Evolutionary conservation across 2,329 filamentous ascomycete genomes (phyloP).

Genomic region (Apiospora arundinis): DNA sequence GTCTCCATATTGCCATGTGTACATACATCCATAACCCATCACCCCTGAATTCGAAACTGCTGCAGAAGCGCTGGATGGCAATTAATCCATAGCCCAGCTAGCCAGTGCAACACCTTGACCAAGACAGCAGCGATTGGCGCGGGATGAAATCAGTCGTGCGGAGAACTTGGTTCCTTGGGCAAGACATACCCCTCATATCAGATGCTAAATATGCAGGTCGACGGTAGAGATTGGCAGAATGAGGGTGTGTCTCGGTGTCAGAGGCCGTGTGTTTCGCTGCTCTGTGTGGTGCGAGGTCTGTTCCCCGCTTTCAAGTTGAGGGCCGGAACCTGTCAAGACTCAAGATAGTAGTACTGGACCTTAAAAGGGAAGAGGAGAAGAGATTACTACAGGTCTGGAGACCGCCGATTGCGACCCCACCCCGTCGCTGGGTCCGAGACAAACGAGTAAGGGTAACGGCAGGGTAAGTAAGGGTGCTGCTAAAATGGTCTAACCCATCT

Average conservation of each 20-base stretch:
- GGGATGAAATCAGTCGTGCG: not conserved
- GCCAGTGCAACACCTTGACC: not conserved
- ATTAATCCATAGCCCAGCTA: not conserved
- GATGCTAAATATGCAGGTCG: slow-evolving; percentile 7
- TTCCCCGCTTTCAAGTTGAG: not conserved
- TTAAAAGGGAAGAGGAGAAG: not conserved
- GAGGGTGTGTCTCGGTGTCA: not conserved
- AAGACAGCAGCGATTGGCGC: slow-evolving; percentile 3
- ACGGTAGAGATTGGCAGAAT: not conserved
- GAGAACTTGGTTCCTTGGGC: not conserved
- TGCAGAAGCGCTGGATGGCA: slow-evolving; percentile 11
- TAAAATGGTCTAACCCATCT: not conserved
- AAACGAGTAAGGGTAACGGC: not conserved
- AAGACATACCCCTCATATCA: not conserved
- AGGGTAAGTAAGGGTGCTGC: not conserved
- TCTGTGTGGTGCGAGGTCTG: too few species aligned
- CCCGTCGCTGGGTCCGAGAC: not conserved
- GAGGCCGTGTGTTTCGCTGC: too few species aligned
- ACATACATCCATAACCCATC: not conserved
- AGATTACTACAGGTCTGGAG: slow-evolving; percentile 14
- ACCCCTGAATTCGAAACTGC: not conserved
- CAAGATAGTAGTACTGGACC: too few species aligned
- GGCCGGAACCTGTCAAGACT: not conserved
- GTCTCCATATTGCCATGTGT: not conserved
- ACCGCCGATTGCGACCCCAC: slow-evolving; percentile 13